These are phyloP conservation scores for Mycena maculata DNA, from an alignment of 768 basidiomycete genomes.

Conservation along the genomic window DNA sequence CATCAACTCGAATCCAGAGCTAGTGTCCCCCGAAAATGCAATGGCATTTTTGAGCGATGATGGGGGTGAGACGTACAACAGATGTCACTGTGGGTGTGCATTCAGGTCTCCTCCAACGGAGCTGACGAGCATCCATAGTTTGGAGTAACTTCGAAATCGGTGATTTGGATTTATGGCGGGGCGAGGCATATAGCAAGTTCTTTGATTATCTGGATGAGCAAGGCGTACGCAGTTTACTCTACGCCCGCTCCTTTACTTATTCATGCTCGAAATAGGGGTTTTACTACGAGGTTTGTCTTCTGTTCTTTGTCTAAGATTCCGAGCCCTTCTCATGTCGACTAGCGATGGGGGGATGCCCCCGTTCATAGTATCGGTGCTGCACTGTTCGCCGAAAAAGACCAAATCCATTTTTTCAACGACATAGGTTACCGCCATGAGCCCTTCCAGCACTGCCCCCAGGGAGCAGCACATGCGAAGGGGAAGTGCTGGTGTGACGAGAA, in stretches of 20 bases:
- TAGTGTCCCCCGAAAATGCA: constrained; percentile 76
- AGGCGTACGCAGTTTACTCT: constrained; percentile 49
- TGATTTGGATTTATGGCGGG: constrained; percentile 84
- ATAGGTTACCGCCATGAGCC: constrained; percentile 94
- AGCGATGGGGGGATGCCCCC: constrained; percentile 95
- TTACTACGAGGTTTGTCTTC: constrained; percentile 75
- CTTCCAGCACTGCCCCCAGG: constrained; percentile 92
- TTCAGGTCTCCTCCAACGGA: background rate
- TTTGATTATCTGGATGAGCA: constrained; percentile 83
- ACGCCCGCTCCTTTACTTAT: background rate
- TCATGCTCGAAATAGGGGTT: constrained; percentile 60
- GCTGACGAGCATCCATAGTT: constrained; percentile 55
- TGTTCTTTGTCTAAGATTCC: too few species aligned
- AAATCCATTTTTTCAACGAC: constrained; percentile 96
- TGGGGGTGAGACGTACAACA: constrained; percentile 77
- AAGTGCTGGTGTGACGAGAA: constrained; percentile 88
- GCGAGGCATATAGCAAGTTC: constrained; percentile 84
- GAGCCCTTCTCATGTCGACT: background rate
- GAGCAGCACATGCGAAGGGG: constrained; percentile 76
- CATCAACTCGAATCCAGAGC: constrained; percentile 67
- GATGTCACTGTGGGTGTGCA: constrained; percentile 71
- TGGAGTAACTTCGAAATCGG: constrained; percentile 97
- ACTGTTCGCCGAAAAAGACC: constrained; percentile 87
- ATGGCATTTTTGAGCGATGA: constrained; percentile 87
- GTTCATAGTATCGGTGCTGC: constrained; percentile 93